A percentile compares a stretch with the other conserved stretches of the same genome.
phyloP scores from a whole-genome alignment of 2,329 filamentous ascomycete species.

The Phaeoacremonium minimum region DNA sequence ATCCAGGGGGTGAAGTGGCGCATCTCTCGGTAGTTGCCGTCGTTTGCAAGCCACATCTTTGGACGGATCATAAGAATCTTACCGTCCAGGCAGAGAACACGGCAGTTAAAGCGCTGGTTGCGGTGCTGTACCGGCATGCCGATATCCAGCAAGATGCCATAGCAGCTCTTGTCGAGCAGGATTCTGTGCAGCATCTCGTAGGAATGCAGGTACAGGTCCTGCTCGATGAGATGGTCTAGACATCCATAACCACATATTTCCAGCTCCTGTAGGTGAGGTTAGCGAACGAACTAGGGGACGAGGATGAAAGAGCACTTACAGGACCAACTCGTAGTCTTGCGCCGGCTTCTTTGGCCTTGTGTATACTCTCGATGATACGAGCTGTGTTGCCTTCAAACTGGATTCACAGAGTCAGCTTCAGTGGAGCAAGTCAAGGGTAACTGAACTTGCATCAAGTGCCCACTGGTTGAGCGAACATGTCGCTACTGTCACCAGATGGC shows the following conservation, averaged over 20 bases:
- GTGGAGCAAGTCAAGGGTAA: no score
- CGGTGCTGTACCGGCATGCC: conserved; percentile 60
- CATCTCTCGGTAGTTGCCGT: conserved; percentile 62
- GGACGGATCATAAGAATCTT: conserved; percentile 69
- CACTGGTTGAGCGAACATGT: conserved; percentile 26
- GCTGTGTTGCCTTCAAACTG: conserved; percentile 57
- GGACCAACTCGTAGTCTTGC: conserved; percentile 59
- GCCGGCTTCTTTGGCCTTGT: conserved; percentile 57
- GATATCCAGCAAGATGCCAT: conserved; percentile 64
- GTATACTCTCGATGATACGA: conserved; percentile 56
- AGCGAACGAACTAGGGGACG: no score
- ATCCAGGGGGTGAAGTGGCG: conserved; percentile 63
- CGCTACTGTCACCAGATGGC: conserved; percentile 21
- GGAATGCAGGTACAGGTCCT: conserved; percentile 53
- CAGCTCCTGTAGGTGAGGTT: conserved; percentile 41
- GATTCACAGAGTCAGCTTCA: no score
- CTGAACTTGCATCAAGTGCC: conserved; percentile 52
- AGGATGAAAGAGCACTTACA: conserved; percentile 28
- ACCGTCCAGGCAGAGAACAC: conserved; percentile 60
- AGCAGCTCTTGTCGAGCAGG: conserved; percentile 51
- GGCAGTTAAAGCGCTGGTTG: conserved; percentile 61
- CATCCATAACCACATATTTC: conserved; percentile 59
- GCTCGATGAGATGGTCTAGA: conserved; percentile 62
- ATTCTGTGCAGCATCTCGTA: conserved; percentile 62
- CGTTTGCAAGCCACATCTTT: conserved; percentile 59